Conservation (phyloP, 2,329 filamentous ascomycete species). For the Xylariaceae sp. region DNA sequence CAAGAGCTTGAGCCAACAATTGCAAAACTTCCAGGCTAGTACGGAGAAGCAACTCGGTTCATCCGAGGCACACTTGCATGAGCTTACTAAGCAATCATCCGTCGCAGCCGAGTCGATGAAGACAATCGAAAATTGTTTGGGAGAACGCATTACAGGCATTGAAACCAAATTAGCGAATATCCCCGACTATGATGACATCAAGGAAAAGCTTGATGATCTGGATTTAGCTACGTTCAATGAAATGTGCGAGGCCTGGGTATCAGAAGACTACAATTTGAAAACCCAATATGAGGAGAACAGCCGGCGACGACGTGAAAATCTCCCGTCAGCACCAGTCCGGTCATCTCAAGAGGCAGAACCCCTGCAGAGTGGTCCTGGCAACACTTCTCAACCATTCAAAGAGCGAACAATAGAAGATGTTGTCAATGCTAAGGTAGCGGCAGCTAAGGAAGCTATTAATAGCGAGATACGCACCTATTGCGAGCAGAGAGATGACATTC, state of each 20-base stretch:
- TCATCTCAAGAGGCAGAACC: neutral
- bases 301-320: neutral
- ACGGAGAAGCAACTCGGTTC: neutral
- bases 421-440: constrained; percentile 3
- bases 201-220: constrained; percentile 16
- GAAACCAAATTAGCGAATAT: constrained; percentile 6
- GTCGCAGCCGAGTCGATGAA: neutral
- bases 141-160: constrained; percentile 6
- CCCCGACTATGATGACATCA: constrained; percentile 10
- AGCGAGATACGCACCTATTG: neutral
- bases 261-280: constrained; percentile 9
- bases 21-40: constrained; percentile 1
- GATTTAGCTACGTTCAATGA: constrained; percentile 11
- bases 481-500: constrained; percentile 14
- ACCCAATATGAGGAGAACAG: constrained; percentile 10
- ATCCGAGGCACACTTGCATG: neutral
- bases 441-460: constrained; percentile 2
- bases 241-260: constrained; percentile 13
- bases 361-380: neutral
- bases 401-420: constrained; percentile 2
- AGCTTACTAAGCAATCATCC: neutral
- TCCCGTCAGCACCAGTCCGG: neutral
- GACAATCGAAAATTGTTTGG: neutral
- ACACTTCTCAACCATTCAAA: neutral
- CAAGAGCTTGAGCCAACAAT: constrained; percentile 8